phyloP scores from a whole-genome alignment of 1,284 basidiomycete genomes.

The Bondarzewia mesenterica region DNA sequence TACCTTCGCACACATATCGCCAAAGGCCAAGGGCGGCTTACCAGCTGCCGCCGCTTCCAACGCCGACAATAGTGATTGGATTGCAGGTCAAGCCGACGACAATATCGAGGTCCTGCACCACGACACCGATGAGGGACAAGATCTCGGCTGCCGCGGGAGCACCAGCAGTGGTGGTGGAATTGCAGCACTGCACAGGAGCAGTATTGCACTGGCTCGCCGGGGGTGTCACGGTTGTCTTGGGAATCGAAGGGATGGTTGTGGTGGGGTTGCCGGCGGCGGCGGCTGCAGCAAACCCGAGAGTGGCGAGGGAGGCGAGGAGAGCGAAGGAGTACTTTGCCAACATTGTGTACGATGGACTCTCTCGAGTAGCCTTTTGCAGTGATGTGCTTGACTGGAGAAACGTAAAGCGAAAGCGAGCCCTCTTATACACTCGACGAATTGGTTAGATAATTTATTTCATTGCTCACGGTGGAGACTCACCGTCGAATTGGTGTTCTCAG shows the following conservation, averaged over 20 bases:
- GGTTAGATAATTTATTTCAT: too few relatives aligned
- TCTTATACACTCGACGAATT: too few relatives aligned
- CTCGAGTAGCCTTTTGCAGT: too few relatives aligned
- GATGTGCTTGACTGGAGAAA: background rate
- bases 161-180: constrained; percentile 4
- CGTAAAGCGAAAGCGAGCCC: background rate
- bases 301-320: background rate
- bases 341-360: too few relatives aligned
- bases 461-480: too few relatives aligned
- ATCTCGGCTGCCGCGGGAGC: constrained; percentile 4
- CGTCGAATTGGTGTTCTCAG: too few relatives aligned
- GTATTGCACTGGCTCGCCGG: constrained; percentile 18
- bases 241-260: background rate
- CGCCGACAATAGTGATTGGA: constrained; percentile 14
- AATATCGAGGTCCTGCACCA: constrained; percentile 13
- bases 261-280: background rate
- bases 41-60: constrained; percentile 13
- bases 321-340: background rate
- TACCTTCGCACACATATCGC: background rate
- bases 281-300: background rate
- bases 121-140: constrained; percentile 15
- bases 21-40: background rate
- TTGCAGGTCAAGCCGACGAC: constrained; percentile 19
- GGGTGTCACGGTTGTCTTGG: background rate
- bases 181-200: constrained; percentile 23